Evolutionary conservation across 169 alveolate species (phyloP).

Genomic region (Eimeria zaria): DNA sequence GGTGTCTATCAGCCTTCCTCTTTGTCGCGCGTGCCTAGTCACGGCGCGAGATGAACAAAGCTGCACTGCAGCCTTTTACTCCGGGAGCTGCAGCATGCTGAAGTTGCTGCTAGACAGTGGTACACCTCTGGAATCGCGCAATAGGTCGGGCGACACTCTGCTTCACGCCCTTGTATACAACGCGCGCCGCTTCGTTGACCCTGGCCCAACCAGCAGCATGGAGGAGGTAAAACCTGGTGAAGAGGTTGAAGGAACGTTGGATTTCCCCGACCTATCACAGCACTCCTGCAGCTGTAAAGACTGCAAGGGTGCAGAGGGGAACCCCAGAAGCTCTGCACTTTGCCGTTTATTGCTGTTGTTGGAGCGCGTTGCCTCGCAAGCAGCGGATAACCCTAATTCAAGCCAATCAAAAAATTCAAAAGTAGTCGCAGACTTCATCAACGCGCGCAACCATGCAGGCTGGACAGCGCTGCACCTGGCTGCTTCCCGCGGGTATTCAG

Average conservation of each 20-base stretch:
- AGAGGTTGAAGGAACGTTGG: neutral
- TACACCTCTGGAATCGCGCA: slow-evolving; percentile 9
- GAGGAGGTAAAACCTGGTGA: neutral
- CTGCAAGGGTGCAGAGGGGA: neutral
- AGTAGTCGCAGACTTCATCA: neutral
- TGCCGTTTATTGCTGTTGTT: slow-evolving; percentile 48
- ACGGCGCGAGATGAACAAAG: slow-evolving; percentile 27
- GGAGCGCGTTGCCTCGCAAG: neutral
- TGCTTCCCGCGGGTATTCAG: slow-evolving; percentile 59
- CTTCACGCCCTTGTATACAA: slow-evolving; percentile 72
- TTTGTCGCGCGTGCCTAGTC: slow-evolving; percentile 24
- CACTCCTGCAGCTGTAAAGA: slow-evolving; percentile 23
- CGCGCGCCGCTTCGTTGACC: slow-evolving; percentile 20
- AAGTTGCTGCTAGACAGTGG: slow-evolving; percentile 71
- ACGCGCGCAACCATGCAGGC: slow-evolving; percentile 41
- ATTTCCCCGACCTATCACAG: neutral
- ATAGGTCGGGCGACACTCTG: slow-evolving; percentile 44
- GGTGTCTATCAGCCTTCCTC: slow-evolving; percentile 9
- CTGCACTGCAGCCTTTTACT: slow-evolving; percentile 64
- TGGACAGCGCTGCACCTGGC: slow-evolving; percentile 74
- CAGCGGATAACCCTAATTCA: neutral
- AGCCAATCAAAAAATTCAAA: neutral
- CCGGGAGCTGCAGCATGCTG: slow-evolving; percentile 44
- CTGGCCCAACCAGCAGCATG: neutral
- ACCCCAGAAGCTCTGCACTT: slow-evolving; percentile 16